Evolutionary conservation across 1,284 basidiomycete genomes (phyloP).

Genomic region (Microbotryomycetes sp.): DNA sequence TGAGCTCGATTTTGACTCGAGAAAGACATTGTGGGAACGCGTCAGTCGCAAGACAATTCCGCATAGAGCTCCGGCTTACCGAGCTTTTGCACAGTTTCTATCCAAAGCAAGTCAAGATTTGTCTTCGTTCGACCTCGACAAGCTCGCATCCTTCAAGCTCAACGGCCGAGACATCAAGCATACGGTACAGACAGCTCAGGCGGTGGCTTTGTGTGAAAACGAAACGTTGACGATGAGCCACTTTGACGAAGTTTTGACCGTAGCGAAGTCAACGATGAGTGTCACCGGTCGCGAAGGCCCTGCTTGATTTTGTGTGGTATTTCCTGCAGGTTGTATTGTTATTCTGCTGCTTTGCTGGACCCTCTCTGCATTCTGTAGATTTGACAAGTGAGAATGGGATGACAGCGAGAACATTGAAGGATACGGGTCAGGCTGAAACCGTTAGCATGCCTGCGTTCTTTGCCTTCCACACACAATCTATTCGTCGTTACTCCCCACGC

Average conservation of each 20-base stretch:
- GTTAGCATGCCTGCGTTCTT: no score
- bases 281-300: no score
- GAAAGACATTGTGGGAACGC: constrained; percentile 14
- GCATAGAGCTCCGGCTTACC: neutral
- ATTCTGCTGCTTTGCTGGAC: no score
- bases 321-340: no score
- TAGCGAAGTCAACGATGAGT: constrained; percentile 5
- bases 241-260: constrained; percentile 13
- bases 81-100: no score
- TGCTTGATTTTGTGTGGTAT: no score
- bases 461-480: no score
- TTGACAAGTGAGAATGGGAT: no score
- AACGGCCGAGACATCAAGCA: constrained; percentile 31
- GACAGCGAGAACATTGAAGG: no score
- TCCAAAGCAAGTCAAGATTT: neutral
- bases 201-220: constrained; percentile 13
- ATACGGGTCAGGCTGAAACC: no score
- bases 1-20: constrained; percentile 15
- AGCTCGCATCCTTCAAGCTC: constrained; percentile 5
- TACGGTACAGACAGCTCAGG: constrained; percentile 25
- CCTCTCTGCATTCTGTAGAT: no score
- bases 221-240: constrained; percentile 6
- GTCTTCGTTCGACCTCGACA: constrained; percentile 8
- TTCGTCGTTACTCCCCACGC: no score
- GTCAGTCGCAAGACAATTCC: neutral